phyloP scores from a whole-genome alignment of 176 grass and related monocot species.

The Carex kokanica region DNA sequence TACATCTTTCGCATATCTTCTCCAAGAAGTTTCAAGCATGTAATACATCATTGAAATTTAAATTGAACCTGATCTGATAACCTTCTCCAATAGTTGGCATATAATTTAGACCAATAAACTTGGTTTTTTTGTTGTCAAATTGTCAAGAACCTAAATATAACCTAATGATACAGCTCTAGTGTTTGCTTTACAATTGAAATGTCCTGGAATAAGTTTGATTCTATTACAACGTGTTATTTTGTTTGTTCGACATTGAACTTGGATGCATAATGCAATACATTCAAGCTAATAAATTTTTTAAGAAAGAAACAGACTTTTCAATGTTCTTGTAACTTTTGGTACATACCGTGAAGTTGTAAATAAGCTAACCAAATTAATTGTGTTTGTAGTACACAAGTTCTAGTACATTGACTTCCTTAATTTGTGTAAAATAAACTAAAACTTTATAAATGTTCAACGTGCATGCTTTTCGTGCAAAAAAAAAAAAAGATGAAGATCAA shows the following conservation, averaged over 20 bases:
- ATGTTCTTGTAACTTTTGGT: not conserved
- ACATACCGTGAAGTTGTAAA: not conserved
- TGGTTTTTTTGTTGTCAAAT: not conserved
- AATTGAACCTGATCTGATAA: not conserved
- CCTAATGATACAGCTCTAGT: not conserved
- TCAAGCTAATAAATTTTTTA: not conserved
- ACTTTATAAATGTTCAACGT: not conserved
- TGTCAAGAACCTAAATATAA: not conserved
- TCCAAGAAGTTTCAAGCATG: not conserved
- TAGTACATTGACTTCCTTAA: not conserved
- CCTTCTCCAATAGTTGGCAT: not conserved
- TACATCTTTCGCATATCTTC: not conserved
- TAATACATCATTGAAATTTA: not conserved
- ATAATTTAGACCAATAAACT: not conserved
- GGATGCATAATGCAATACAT: not conserved
- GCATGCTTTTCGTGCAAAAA: not conserved
- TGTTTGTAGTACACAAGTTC: not conserved
- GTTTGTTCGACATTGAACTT: not conserved
- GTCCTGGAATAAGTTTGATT: not conserved
- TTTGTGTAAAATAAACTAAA: not conserved
- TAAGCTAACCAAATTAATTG: not conserved
- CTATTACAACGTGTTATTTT: not conserved
- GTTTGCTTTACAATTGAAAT: not conserved
- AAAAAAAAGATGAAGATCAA: not conserved
- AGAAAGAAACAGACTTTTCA: not conserved